phyloP scores from a whole-genome alignment of 2,329 filamentous ascomycete species.

The Aureobasidium lini region DNA sequence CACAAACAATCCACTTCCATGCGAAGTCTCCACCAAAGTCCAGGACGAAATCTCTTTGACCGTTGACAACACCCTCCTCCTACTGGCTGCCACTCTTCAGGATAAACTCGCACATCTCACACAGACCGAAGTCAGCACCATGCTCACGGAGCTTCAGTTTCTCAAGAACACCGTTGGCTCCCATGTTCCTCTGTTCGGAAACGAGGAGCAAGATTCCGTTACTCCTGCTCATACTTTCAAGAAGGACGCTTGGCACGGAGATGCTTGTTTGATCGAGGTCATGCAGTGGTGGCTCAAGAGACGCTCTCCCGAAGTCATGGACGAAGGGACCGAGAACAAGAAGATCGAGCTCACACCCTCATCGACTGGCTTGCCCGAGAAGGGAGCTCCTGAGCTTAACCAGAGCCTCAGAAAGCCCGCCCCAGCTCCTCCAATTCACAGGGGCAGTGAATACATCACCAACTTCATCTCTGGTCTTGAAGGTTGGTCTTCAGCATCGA shows the following conservation, averaged over 20 bases:
- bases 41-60: not conserved
- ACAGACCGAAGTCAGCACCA: not conserved
- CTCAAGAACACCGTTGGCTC: not conserved
- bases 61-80: not conserved
- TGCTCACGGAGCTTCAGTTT: not conserved
- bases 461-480: no score
- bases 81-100: not conserved
- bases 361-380: no score
- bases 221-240: not conserved
- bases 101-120: not conserved
- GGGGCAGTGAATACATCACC: no score
- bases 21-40: no score
- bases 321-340: not conserved
- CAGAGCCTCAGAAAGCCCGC: no score
- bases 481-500: no score
- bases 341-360: not conserved
- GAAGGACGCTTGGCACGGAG: not conserved
- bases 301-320: not conserved
- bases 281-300: not conserved
- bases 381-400: no score
- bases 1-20: no score
- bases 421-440: no score
- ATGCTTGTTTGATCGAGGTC: not conserved
- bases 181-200: not conserved
- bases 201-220: not conserved